A percentile compares a stretch with the other conserved stretches of the same genome.
phyloP scores from a whole-genome alignment of 1,139 yeast genomes.

The Scheffersomyces segobiensis region DNA sequence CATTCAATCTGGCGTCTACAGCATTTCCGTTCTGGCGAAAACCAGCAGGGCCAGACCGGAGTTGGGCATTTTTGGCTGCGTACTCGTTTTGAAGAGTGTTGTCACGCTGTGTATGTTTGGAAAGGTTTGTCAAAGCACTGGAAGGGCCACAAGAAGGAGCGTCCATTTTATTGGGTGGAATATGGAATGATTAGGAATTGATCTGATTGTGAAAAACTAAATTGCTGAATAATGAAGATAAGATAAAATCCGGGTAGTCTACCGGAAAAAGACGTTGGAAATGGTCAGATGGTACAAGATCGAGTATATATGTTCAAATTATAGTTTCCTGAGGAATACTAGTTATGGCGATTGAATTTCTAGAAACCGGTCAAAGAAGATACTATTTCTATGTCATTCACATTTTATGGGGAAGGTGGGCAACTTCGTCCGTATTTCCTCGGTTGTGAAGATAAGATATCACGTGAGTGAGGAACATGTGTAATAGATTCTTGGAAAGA shows the following conservation, averaged over 20 bases:
- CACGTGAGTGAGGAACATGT: neutral
- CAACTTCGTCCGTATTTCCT: neutral
- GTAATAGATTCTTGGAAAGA: neutral
- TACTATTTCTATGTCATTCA: neutral
- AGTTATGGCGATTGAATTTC: neutral
- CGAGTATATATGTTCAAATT: too few relatives aligned
- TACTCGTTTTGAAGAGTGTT: slow-evolving; percentile 23
- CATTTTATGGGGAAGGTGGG: neutral
- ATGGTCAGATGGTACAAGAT: neutral
- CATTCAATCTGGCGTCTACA: slow-evolving; percentile 32
- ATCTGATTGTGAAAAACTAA: neutral
- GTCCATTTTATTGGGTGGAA: slow-evolving; percentile 13
- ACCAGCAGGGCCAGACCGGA: slow-evolving; percentile 7
- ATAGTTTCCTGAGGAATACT: too few relatives aligned
- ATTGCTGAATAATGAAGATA: neutral
- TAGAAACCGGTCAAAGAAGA: neutral
- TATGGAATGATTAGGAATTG: neutral
- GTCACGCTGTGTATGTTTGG: slow-evolving; percentile 26
- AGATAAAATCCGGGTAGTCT: neutral
- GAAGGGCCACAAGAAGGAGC: slow-evolving; percentile 27
- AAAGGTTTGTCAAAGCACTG: slow-evolving; percentile 21
- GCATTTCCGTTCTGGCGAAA: slow-evolving; percentile 8
- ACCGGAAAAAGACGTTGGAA: neutral
- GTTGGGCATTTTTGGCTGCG: slow-evolving; percentile 6
- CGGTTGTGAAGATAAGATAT: neutral